A percentile compares a stretch with the other conserved stretches of the same genome.
phyloP scores from a whole-genome alignment of 805 yeast species.

The Wickerhamiella occidentalis region DNA sequence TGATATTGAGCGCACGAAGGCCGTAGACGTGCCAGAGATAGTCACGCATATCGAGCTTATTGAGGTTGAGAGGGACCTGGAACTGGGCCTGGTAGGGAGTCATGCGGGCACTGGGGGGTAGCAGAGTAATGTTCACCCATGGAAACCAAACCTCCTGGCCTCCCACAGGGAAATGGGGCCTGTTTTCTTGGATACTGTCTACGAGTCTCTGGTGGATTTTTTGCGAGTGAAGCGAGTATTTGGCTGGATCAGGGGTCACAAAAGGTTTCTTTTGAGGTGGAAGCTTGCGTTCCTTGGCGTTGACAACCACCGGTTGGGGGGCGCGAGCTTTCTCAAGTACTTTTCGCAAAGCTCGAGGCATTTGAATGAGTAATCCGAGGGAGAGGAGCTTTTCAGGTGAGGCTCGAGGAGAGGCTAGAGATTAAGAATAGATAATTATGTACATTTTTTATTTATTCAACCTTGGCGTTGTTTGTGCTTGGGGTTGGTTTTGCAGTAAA shows the following conservation, averaged over 20 bases:
- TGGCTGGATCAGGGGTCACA: conserved; percentile 16
- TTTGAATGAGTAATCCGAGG: conserved; percentile 6
- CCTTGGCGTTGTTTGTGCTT: conserved; percentile 88
- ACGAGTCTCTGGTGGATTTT: conserved; percentile 14
- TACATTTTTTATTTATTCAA: conserved; percentile 14
- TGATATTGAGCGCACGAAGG: conserved; percentile 73
- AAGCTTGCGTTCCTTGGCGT: background rate
- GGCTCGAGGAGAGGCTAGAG: background rate
- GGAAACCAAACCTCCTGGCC: conserved; percentile 71
- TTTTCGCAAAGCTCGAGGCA: conserved; percentile 21
- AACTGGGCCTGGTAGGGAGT: conserved; percentile 96
- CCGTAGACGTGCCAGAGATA: conserved; percentile 86
- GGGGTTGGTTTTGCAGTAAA: conserved; percentile 83
- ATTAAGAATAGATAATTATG: background rate
- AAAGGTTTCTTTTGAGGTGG: conserved; percentile 14
- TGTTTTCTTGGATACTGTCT: conserved; percentile 29
- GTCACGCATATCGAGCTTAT: conserved; percentile 88
- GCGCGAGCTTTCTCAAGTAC: conserved; percentile 19
- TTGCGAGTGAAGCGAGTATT: conserved; percentile 20
- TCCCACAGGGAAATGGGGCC: conserved; percentile 77
- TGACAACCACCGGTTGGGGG: conserved; percentile 19
- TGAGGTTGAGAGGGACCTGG: conserved; percentile 85
- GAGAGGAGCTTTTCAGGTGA: background rate
- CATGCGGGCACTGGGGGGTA: conserved; percentile 90
- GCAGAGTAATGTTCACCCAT: conserved; percentile 61